A percentile compares a stretch with the other conserved stretches of the same genome.
Evolutionary conservation across 2,329 filamentous ascomycete genomes (phyloP).

Genomic region (Ophiostoma piceae): DNA sequence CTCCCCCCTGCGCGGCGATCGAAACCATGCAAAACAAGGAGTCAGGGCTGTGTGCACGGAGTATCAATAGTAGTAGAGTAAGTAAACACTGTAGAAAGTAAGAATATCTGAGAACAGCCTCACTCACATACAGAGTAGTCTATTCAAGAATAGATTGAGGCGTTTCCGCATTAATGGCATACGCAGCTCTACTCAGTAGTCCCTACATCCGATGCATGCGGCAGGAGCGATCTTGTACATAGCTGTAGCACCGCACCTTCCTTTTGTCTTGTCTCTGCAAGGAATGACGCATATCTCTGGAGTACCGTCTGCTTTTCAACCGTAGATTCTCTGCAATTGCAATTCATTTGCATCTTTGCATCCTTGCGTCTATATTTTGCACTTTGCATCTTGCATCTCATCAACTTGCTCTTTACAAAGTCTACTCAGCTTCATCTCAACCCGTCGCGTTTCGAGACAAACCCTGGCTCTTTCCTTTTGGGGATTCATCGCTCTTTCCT

Average conservation of each 20-base stretch:
- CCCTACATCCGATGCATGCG: background rate
- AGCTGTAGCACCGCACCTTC: background rate
- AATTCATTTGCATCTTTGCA: background rate
- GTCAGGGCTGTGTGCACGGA: background rate
- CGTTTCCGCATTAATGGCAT: background rate
- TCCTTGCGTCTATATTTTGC: background rate
- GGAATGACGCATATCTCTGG: background rate
- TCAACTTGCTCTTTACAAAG: background rate
- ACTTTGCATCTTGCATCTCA: background rate
- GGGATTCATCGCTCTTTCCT: background rate
- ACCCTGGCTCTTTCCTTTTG: conserved; percentile 1
- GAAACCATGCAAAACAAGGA: conserved; percentile 15
- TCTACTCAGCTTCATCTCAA: background rate
- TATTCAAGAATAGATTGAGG: background rate
- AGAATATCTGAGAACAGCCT: background rate
- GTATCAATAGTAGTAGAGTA: conserved; percentile 1
- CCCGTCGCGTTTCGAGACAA: background rate
- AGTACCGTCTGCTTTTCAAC: background rate
- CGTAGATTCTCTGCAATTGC: background rate
- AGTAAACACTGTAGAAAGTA: background rate
- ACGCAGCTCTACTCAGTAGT: background rate
- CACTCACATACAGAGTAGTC: background rate
- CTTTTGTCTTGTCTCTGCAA: background rate
- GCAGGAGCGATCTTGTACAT: background rate
- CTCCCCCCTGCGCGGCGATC: background rate